phyloP scores from a whole-genome alignment of 768 basidiomycete genomes.

The Leucosporidium scottii region DNA sequence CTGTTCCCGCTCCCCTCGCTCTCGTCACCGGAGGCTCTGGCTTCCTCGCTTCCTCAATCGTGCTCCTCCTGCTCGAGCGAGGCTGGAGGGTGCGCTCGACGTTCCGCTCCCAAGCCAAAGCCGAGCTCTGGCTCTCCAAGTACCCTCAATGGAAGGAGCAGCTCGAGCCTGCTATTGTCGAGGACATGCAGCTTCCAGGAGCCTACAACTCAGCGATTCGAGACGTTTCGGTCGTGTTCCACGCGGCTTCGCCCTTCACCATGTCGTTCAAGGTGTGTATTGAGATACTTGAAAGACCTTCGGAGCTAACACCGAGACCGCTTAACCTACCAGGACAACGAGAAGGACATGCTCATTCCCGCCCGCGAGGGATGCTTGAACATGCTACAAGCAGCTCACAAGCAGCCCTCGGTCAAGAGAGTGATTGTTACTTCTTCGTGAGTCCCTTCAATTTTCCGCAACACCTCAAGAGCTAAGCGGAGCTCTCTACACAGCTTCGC shows the following conservation, averaged over 20 bases:
- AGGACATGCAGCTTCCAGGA: background rate
- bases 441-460: background rate
- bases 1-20: background rate
- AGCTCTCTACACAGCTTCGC: background rate
- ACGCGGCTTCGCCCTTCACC: background rate
- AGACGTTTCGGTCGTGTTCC: background rate
- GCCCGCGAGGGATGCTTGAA: background rate
- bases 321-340: background rate
- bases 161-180: background rate
- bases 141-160: background rate
- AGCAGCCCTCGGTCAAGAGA: background rate
- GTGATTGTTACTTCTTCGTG: background rate
- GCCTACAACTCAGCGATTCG: background rate
- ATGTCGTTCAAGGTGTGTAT: background rate
- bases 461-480: background rate
- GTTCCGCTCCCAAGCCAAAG: background rate
- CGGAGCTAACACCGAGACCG: background rate
- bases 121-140: background rate
- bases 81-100: background rate
- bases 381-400: background rate
- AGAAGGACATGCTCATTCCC: background rate
- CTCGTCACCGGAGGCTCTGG: background rate
- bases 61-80: background rate
- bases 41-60: background rate
- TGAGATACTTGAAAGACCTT: no score